A percentile compares a stretch with the other conserved stretches of the same genome.
Conservation (phyloP, 1,284 basidiomycete species). For the Cryptococcus sp. region DNA sequence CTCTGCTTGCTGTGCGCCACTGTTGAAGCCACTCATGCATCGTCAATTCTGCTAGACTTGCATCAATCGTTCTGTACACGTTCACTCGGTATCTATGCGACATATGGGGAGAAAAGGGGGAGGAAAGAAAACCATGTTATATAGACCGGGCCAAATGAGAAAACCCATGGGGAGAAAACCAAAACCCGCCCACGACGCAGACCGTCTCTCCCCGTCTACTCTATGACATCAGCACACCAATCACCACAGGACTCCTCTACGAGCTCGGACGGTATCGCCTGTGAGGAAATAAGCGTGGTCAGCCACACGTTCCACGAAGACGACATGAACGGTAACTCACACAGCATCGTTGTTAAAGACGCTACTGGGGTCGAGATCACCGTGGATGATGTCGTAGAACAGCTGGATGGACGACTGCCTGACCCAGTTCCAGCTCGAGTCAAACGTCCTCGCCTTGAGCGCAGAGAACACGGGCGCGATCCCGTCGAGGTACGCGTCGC, state of each 20-base stretch:
- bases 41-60: background rate
- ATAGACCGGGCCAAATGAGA: background rate
- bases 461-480: slow-evolving; percentile 92
- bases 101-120: slow-evolving; percentile 7
- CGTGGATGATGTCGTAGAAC: slow-evolving; percentile 98
- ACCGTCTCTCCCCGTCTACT: too few relatives aligned
- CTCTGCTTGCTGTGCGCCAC: background rate
- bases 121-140: background rate
- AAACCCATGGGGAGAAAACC: background rate
- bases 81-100: slow-evolving; percentile 17
- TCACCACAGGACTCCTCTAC: background rate
- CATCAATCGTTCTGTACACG: background rate
- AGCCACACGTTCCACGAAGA: background rate
- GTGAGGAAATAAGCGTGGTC: background rate
- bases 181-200: background rate
- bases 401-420: slow-evolving; percentile 91
- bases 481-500: slow-evolving; percentile 88
- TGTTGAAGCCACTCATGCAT: background rate
- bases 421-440: slow-evolving; percentile 99
- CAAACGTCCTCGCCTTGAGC: slow-evolving; percentile 94
- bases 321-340: slow-evolving; percentile 14
- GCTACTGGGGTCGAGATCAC: slow-evolving; percentile 53
- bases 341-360: slow-evolving; percentile 40
- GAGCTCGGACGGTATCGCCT: slow-evolving; percentile 20
- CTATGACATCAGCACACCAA: background rate